Percentiles rank a stretch among this genome's conserved stretches.
Evolutionary conservation across 768 basidiomycete species (phyloP).

Genomic region (Suillus weaverae): DNA sequence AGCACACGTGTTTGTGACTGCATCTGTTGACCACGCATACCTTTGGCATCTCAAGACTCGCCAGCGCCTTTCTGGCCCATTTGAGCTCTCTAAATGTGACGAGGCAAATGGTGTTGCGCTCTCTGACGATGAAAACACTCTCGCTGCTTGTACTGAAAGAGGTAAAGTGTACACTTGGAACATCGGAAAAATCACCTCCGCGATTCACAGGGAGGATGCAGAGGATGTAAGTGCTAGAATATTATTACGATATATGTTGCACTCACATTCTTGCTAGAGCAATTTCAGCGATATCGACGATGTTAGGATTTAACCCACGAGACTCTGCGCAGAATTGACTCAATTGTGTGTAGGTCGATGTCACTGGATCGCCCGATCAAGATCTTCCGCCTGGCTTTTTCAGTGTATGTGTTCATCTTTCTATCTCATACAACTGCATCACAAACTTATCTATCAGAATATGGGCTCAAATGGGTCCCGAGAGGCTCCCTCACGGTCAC

Average conservation of each 20-base stretch:
- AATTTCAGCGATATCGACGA: background rate
- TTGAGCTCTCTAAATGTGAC: background rate
- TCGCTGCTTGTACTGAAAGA: background rate
- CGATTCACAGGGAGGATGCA: background rate
- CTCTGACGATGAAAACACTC: background rate
- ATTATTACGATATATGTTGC: background rate
- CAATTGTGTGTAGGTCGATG: background rate
- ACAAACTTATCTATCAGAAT: background rate
- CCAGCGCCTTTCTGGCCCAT: background rate
- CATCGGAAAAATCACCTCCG: background rate
- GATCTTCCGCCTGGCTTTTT: background rate
- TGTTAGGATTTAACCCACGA: background rate
- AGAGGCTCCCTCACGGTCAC: background rate
- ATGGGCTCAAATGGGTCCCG: background rate
- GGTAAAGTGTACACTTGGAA: constrained; percentile 1
- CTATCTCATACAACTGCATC: background rate
- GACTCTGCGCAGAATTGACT: background rate
- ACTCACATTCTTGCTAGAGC: background rate
- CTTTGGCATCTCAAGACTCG: background rate
- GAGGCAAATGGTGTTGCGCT: background rate
- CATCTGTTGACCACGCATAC: background rate
- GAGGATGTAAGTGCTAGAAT: background rate
- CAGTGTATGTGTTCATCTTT: background rate
- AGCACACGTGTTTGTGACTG: background rate
- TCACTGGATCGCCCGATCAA: background rate